Conservation (phyloP, 2,329 filamentous ascomycete genomes). For the Aspergillus spinulosporus region DNA sequence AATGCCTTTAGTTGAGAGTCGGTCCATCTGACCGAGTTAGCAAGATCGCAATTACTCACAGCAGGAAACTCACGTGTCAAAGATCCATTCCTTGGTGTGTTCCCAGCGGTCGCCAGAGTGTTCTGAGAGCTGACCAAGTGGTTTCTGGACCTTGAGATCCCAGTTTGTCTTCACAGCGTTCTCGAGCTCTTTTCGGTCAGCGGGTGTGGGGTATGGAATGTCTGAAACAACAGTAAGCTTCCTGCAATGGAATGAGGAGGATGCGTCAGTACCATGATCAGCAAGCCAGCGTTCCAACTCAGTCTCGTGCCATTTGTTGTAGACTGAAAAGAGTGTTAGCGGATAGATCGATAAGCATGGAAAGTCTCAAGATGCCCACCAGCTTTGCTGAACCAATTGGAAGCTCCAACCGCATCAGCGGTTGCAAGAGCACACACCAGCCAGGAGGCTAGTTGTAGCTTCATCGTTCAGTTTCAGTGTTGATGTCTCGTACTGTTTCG, state of each 20-base stretch:
- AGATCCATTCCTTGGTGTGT: slow-evolving; percentile 83
- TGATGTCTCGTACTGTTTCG: no score
- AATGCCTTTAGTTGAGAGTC: slow-evolving; percentile 94
- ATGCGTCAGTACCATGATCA: slow-evolving; percentile 61
- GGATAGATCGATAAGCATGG: neutral
- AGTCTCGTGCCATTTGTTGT: slow-evolving; percentile 98
- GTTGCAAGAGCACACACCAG: slow-evolving; percentile 71
- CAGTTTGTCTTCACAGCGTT: slow-evolving; percentile 86
- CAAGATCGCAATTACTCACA: neutral
- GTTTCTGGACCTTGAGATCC: slow-evolving; percentile 70
- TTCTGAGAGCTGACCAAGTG: slow-evolving; percentile 77
- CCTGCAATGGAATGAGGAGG: neutral
- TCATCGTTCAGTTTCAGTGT: slow-evolving; percentile 58
- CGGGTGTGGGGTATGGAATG: slow-evolving; percentile 83
- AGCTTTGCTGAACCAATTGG: slow-evolving; percentile 82
- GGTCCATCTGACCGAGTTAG: slow-evolving; percentile 66
- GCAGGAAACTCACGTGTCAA: slow-evolving; percentile 64
- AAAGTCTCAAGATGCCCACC: slow-evolving; percentile 56
- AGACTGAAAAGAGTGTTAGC: slow-evolving; percentile 57
- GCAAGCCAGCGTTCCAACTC: slow-evolving; percentile 96
- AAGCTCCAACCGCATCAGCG: slow-evolving; percentile 65
- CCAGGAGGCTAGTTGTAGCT: slow-evolving; percentile 67
- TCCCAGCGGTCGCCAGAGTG: slow-evolving; percentile 70
- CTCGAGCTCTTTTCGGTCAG: slow-evolving; percentile 94
- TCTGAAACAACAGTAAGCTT: slow-evolving; percentile 41